Evolutionary conservation across 345 rosid species (phyloP).

Genomic region (Syzygium jambos): DNA sequence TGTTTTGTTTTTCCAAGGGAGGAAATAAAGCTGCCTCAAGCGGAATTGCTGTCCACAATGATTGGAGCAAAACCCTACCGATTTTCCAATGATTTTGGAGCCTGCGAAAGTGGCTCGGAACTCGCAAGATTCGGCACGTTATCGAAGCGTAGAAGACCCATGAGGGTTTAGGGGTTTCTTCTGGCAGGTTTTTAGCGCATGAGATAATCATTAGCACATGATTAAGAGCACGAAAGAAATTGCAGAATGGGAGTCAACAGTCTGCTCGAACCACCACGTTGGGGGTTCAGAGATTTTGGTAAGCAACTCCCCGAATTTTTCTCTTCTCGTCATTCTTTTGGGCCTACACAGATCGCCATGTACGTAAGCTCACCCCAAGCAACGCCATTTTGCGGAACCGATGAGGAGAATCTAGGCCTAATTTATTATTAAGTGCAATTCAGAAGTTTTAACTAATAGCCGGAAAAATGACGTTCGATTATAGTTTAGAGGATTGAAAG

Average conservation of each 20-base stretch:
- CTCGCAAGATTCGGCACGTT: not conserved
- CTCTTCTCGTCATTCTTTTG: not conserved
- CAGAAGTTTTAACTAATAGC: not conserved
- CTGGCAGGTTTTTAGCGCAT: not conserved
- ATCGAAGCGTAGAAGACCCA: not conserved
- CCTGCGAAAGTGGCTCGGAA: not conserved
- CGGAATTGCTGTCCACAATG: not conserved
- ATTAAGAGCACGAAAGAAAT: not conserved
- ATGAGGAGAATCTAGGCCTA: not conserved
- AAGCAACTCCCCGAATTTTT: not conserved
- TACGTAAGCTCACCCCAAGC: not conserved
- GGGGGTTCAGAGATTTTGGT: not conserved
- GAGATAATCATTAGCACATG: not conserved
- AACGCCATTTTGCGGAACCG: not conserved
- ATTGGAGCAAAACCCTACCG: not conserved
- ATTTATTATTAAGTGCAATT: not conserved
- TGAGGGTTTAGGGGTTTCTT: not conserved
- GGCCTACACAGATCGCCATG: not conserved
- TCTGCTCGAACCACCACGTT: not conserved
- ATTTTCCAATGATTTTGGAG: not conserved
- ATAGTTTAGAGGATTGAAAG: not conserved
- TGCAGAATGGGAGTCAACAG: not conserved
- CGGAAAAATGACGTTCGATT: not conserved
- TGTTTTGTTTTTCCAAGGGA: not conserved
- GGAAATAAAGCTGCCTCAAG: not conserved